phyloP scores from a whole-genome alignment of 169 alveolate species.

The Plasmodium relictum region DNA sequence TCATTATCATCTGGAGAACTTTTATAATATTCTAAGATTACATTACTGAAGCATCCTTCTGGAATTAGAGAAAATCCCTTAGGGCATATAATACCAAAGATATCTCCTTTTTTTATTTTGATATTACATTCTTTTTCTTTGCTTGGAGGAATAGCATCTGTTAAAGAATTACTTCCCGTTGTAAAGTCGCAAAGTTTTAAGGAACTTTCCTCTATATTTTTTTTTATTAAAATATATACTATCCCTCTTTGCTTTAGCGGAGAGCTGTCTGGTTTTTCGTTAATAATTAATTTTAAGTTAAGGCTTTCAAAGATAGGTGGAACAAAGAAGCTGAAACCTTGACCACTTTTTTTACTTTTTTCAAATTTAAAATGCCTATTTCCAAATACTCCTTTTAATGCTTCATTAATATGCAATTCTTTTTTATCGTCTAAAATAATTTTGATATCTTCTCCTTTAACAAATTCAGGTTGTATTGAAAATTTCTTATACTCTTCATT shows the following conservation, averaged over 20 bases:
- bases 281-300: constrained; percentile 27
- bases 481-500: constrained; percentile 19
- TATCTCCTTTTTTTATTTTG: constrained; percentile 43
- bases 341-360: constrained; percentile 29
- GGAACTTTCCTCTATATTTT: constrained; percentile 6
- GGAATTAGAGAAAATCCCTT: constrained; percentile 56
- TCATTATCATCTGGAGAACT: constrained; percentile 2
- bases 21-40: constrained; percentile 43
- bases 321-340: constrained; percentile 57
- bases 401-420: neutral
- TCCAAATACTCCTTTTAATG: constrained; percentile 69
- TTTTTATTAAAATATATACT: constrained; percentile 17
- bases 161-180: constrained; percentile 16
- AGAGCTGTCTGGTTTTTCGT: constrained; percentile 4
- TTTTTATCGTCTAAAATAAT: neutral
- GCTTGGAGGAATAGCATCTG: neutral
- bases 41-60: constrained; percentile 40
- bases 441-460: constrained; percentile 3
- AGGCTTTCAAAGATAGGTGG: constrained; percentile 19
- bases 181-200: constrained; percentile 61
- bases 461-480: constrained; percentile 4
- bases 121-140: constrained; percentile 37
- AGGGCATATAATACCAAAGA: constrained; percentile 66
- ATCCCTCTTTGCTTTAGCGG: constrained; percentile 29
- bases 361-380: constrained; percentile 27